Conservation (phyloP, 1,284 basidiomycete genomes). For the Ustanciosporium gigantosporum region DNA sequence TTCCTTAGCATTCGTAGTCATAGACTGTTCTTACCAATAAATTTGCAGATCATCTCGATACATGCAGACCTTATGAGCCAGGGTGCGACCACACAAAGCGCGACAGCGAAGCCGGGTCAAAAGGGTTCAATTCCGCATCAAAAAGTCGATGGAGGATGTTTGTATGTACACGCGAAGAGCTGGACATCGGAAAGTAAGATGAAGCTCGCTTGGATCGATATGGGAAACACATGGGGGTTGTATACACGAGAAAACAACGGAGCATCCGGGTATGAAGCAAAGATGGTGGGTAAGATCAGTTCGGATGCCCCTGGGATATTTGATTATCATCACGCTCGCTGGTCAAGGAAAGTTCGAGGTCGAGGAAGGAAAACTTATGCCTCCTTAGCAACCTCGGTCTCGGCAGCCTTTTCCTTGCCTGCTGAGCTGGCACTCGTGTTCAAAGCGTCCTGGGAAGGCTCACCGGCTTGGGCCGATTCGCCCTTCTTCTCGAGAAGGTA, state of each 20-base stretch:
- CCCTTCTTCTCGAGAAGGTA: constrained; percentile 68
- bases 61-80: too few species aligned
- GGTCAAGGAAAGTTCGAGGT: too few species aligned
- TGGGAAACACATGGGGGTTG: too few species aligned
- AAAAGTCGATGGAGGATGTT: too few species aligned
- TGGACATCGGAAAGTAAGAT: too few species aligned
- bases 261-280: constrained; percentile 3
- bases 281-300: background rate
- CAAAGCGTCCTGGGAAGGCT: constrained; percentile 48
- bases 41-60: background rate
- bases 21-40: background rate
- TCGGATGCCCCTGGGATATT: constrained; percentile 40
- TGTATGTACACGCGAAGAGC: too few species aligned
- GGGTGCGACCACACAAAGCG: too few species aligned
- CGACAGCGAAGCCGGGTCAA: too few species aligned
- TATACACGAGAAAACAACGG: too few species aligned
- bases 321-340: too few species aligned
- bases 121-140: background rate
- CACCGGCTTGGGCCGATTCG: constrained; percentile 37
- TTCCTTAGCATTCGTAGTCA: constrained; percentile 31
- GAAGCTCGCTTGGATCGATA: too few species aligned
- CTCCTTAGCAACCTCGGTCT: constrained; percentile 32
- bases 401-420: constrained; percentile 44
- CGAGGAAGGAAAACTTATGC: constrained; percentile 8
- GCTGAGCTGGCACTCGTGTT: constrained; percentile 36